Conservation (phyloP, 352 stramenopile species). For the Albugo candida region DNA sequence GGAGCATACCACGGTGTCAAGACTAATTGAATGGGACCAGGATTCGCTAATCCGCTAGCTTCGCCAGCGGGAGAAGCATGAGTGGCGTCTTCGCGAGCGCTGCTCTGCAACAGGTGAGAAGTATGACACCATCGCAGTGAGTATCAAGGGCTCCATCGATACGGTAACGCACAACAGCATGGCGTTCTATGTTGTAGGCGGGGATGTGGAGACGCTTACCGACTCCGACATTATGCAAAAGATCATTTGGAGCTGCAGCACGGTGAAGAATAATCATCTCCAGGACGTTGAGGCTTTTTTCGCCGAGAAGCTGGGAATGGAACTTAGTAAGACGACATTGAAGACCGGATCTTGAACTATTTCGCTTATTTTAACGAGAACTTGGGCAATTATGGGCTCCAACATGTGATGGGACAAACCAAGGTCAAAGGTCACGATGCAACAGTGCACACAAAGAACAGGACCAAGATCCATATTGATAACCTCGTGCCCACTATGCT, state of each 20-base stretch:
- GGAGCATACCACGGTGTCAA: neutral
- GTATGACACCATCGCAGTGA: neutral
- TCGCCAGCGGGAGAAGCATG: neutral
- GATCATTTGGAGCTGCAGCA: slow-evolving; percentile 1
- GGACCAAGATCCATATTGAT: slow-evolving; percentile 2
- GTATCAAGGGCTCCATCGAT: neutral
- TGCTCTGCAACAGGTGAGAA: neutral
- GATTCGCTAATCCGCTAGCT: neutral
- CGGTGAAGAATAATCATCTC: slow-evolving; percentile 9
- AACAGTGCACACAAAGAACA: too few relatives aligned
- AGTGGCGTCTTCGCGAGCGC: neutral
- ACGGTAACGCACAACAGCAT: neutral
- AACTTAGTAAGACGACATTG: too few relatives aligned
- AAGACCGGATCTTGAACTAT: too few relatives aligned
- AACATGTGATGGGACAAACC: too few relatives aligned
- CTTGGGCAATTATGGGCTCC: too few relatives aligned
- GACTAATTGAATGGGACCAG: neutral
- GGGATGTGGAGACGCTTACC: slow-evolving; percentile 1
- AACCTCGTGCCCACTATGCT: slow-evolving; percentile 6
- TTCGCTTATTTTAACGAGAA: too few relatives aligned
- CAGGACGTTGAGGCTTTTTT: slow-evolving; percentile 7
- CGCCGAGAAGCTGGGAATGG: slow-evolving; percentile 4
- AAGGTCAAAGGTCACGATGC: too few relatives aligned
- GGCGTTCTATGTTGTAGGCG: slow-evolving; percentile 7
- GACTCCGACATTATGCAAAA: slow-evolving; percentile 5